Base-by-base conservation (phyloP, 1,139 yeast species). In the Kluyveromyces marxianus region DNA sequence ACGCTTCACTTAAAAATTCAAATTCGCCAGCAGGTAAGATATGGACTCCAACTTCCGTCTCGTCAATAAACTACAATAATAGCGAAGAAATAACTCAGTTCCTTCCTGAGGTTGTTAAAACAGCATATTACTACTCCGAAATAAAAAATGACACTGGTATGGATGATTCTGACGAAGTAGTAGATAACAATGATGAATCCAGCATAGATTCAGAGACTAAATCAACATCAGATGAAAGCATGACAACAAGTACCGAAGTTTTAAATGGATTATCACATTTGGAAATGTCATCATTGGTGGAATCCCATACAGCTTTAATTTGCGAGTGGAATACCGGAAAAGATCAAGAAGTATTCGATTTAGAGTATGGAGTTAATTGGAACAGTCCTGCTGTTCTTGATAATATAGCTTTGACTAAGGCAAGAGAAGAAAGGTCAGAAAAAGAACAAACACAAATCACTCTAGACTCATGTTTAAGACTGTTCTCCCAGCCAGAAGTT, bases 401-500 rank as follows among this genome's bases (percentile, higher is more conserved):
- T 1, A 81, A 81, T 54, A 72, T 70, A 2, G 81, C 76, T 50
- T 69, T 79, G 44, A 79, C 76, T 47, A 72, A 66, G 37, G 70
- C 67, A 47, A 76, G 68, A 58, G 68, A 65, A 41, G 58, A 59
- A 47, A 62, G 72, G 44, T 69, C 67, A 27, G 54, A 53, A 10
- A 66, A 65, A 42, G 68, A 66, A 43, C 69, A 72, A 47, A 69
- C 77, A n/a, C 71, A 71, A 10, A 75, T 87, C 14, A 75, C 84
- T 0, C 70, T 92, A 33, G 76, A 78, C 52, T 94, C 86, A 54
- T 92, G 97, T 59, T 66, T 92, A 42, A 76, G 75, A 35, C 63
- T 80, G 50, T 92, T 92, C 60, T 80, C 95, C 26, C 78, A 79
- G 44, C 83, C 95, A 0, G 98, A 92, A 62, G 79, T 89, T 2